Evolutionary conservation across 106 monocot species (phyloP).

Genomic region (Acorus gramineus): DNA sequence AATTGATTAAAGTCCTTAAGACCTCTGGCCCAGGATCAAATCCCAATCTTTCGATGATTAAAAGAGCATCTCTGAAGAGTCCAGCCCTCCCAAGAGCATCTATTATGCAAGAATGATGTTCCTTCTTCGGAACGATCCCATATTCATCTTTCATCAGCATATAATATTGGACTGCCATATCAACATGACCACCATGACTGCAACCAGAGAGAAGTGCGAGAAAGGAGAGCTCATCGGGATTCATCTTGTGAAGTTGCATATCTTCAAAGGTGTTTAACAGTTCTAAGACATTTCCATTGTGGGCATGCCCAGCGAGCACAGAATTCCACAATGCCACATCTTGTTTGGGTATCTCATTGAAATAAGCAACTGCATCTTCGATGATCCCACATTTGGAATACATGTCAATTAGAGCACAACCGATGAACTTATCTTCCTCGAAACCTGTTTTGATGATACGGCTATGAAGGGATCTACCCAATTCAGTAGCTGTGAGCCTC

Average conservation of each 20-base stretch:
- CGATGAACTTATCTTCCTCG: conserved; percentile 10
- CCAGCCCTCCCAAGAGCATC: conserved; percentile 19
- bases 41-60: conserved; percentile 3
- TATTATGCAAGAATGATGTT: conserved; percentile 16
- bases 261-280: conserved; percentile 4
- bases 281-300: conserved; percentile 17
- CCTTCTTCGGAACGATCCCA: conserved; percentile 8
- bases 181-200: conserved; percentile 9
- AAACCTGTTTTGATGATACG: conserved; percentile 10
- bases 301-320: conserved; percentile 14
- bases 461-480: conserved; percentile 14
- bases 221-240: conserved; percentile 18
- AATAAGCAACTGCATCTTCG: conserved; percentile 7
- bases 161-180: conserved; percentile 3
- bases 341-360: conserved; percentile 5
- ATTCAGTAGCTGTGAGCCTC: not conserved
- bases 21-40: conserved; percentile 4
- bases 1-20: conserved; percentile 14
- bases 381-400: conserved; percentile 18
- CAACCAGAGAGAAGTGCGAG: conserved; percentile 18
- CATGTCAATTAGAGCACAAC: conserved; percentile 22
- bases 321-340: conserved; percentile 19
- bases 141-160: conserved; percentile 3
- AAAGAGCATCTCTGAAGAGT: conserved; percentile 13
- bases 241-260: conserved; percentile 5